phyloP scores from a whole-genome alignment of 495 filamentous ascomycete species.

The Barbatosphaeria neglecta region DNA sequence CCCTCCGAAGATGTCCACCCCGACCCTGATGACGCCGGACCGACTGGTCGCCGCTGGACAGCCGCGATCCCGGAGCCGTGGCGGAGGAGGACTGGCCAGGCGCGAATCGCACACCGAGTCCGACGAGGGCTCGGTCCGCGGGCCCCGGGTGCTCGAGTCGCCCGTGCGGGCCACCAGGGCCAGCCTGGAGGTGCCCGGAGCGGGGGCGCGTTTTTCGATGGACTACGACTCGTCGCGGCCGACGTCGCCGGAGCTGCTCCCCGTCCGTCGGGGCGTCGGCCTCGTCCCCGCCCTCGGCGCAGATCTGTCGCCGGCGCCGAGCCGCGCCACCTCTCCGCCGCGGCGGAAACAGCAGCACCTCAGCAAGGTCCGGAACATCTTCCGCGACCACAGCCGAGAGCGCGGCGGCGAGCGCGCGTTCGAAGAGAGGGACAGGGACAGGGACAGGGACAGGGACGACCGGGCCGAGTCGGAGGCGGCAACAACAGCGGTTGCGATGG shows the following conservation, averaged over 20 bases:
- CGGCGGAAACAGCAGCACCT: constrained; percentile 37
- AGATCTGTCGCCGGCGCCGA: constrained; percentile 31
- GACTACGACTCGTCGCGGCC: constrained; percentile 31
- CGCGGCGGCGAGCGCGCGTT: constrained; percentile 11
- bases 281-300: constrained; percentile 25
- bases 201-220: constrained; percentile 20
- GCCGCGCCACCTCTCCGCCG: constrained; percentile 28
- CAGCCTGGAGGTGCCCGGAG: constrained; percentile 29
- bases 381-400: constrained; percentile 35
- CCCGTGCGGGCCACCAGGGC: constrained; percentile 14
- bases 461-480: constrained; percentile 8
- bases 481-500: neutral
- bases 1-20: constrained; percentile 16
- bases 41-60: constrained; percentile 2
- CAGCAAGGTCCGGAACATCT: constrained; percentile 32
- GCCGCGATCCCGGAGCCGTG: constrained; percentile 11
- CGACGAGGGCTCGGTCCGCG: constrained; percentile 8
- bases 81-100: constrained; percentile 13
- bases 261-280: constrained; percentile 14
- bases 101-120: constrained; percentile 20
- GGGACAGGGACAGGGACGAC: no score
- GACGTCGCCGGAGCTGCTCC: constrained; percentile 21
- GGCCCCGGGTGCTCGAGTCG: constrained; percentile 12
- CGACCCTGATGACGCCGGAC: constrained; percentile 18
- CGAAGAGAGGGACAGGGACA: constrained; percentile 11